Evolutionary conservation across 2,329 filamentous ascomycete genomes (phyloP).

Genomic region (Fusarium paranaense): DNA sequence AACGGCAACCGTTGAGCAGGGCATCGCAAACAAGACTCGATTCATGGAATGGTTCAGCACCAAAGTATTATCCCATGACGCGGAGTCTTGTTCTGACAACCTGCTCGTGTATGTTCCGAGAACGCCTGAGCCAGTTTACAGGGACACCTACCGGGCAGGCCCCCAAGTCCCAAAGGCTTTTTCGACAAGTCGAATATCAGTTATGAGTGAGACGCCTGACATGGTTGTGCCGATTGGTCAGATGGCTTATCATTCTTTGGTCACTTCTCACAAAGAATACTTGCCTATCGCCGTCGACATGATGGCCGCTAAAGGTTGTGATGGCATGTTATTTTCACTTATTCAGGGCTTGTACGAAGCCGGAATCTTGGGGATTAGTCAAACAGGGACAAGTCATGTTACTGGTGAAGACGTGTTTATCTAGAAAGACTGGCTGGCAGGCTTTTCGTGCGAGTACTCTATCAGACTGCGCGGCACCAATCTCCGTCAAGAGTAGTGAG

Average conservation of each 20-base stretch:
- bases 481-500: no score
- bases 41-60: background rate
- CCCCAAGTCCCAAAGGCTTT: background rate
- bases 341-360: background rate
- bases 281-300: background rate
- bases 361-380: background rate
- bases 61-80: background rate
- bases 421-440: background rate
- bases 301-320: background rate
- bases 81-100: background rate
- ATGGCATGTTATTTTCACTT: background rate
- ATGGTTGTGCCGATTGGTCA: background rate
- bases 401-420: background rate
- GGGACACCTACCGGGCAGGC: background rate
- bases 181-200: background rate
- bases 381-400: background rate
- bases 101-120: background rate
- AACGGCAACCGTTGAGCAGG: background rate
- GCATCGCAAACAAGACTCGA: background rate
- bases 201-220: background rate
- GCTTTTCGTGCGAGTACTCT: background rate
- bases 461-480: background rate
- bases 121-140: background rate
- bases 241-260: background rate
- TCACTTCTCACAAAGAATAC: background rate